Base-by-base conservation (phyloP, 495 filamentous ascomycete species). In the Talaromyces adpressus region DNA sequence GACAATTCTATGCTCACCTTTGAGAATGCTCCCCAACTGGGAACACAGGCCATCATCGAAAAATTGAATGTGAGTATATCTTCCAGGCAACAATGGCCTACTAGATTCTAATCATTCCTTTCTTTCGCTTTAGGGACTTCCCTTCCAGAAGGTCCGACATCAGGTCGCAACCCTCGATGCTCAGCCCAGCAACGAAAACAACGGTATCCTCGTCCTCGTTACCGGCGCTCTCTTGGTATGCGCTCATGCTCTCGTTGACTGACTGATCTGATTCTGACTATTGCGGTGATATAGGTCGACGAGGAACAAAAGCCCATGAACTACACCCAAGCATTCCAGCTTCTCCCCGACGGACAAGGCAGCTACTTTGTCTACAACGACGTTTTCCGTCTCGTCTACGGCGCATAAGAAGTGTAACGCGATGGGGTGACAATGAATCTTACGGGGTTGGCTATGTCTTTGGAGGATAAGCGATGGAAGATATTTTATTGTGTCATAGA, bases 1-100 rank as follows among this genome's bases (percentile, higher is more conserved):
- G 84, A 88, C 1, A 72, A 87, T 51, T 98, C 94, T 49, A 95
- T 95, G 89, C 81, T 98, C 81, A 98, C 93, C 27, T 98, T 97
- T 72, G 90, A 98, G 83, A 84, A 77, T 36, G 59, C 68, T 30
- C 80, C 86, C 14, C n/a, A 29, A 27, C 77, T 81, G 65, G 93
- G 93, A 64, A 72, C 77, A 3, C 63, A 23, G 1, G 66, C 61
- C 1, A 97, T 98, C 70, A 72, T 87, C 41, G 84, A 90, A 70
- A 97, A 97, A 82, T 81, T 97, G 62, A 68, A 67, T 49, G 93
- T 97, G 77, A 65, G 84, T 74, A 34, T 63, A 56, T 49, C 14
- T 41, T 59, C 22, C 45, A 6, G 47, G 3, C 12, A 27, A 23
- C 30, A 56, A n/a, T 57, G 22, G 22, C 14, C 16, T 23, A 27